A percentile compares a stretch with the other conserved stretches of the same genome.
These are phyloP conservation scores for Starmerella cellae DNA, from an alignment of 805 yeast species.

Conservation along the genomic window DNA sequence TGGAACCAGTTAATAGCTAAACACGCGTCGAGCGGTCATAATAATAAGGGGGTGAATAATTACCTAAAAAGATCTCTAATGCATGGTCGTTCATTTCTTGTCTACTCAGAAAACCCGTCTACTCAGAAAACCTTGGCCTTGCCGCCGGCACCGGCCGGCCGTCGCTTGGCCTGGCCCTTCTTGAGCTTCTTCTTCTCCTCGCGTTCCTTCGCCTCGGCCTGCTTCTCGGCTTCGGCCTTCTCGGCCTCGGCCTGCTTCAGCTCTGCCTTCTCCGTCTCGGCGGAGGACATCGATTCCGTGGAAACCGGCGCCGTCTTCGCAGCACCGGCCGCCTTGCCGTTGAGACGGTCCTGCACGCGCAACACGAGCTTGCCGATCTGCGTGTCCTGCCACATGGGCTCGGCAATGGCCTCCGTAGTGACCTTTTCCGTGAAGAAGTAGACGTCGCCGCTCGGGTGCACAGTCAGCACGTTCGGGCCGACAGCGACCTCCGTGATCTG, in stretches of 20 bases:
- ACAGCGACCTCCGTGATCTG: conserved; percentile 22
- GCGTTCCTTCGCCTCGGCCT: conserved; percentile 1
- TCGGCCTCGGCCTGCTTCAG: conserved; percentile 16
- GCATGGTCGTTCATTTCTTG: no score
- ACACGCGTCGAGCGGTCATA: no score
- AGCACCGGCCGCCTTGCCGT: not conserved
- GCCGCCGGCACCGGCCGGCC: conserved; percentile 19
- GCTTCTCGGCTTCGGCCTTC: conserved; percentile 14
- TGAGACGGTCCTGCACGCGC: conserved; percentile 4
- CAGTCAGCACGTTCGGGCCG: conserved; percentile 25
- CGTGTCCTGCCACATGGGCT: conserved; percentile 28
- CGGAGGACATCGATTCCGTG: not conserved
- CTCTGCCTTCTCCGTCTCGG: not conserved
- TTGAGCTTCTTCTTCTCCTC: conserved; percentile 12
- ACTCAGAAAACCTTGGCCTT: conserved; percentile 18
- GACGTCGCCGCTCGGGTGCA: conserved; percentile 27
- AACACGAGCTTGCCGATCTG: conserved; percentile 18
- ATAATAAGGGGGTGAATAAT: no score
- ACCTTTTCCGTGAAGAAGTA: conserved; percentile 24
- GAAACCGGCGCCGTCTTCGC: not conserved
- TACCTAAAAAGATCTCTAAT: no score
- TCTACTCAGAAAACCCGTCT: no score
- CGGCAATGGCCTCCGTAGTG: conserved; percentile 21
- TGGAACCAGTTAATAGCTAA: no score
- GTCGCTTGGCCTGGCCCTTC: conserved; percentile 19